Evolutionary conservation across 2,329 filamentous ascomycete genomes (phyloP), one percentile per base, ranked within the genome.

Genomic region (Colletotrichum sp.): DNA sequence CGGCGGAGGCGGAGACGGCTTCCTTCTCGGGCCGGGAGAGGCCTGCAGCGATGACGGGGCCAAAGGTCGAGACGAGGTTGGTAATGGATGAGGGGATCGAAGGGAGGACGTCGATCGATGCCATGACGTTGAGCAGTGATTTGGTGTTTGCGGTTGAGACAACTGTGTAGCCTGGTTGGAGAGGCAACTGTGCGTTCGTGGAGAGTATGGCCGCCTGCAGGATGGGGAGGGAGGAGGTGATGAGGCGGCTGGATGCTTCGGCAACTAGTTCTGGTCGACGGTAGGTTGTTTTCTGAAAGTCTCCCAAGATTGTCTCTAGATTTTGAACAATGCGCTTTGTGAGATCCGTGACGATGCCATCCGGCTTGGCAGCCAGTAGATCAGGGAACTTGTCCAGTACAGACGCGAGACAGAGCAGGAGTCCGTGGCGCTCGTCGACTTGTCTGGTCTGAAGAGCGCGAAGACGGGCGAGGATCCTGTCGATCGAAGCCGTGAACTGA

Each of bases 361-460:
- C 39, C 25, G 75, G 60, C 19, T 65, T 65, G 34, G 68, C 48
- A 28, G 44, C 36, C 71, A 81, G 63, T 25, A 87, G 74, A 5
- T 79, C 79, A 1, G 88, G 86, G 13, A 90, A 79, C 8, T 83
- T 82, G 68, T 92, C 88, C 6, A 93, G 80, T 1, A 94, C 84
- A 7, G 90, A 87, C 3, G 93, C 90, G n/a, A 94, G 84, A 34
- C 90, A 89, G 9, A 94, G 83, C 1, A 94, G 80, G 6, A 95
- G 83, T 0, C 94, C 94, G 80, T 96, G 94, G 3, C 92, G 87
- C 80, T 94, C 92, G 80, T 95, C 93, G 4, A 93, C 90, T 79
- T 95, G 92, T 36, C 93, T 87, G 3, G 83, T 78, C 75, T 89
- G 85, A 6, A 94, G 85, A 1, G 79, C 79, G 48, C 83, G 80